phyloP scores from a whole-genome alignment of 2,329 filamentous ascomycete genomes.

The Epichloe hybrida region DNA sequence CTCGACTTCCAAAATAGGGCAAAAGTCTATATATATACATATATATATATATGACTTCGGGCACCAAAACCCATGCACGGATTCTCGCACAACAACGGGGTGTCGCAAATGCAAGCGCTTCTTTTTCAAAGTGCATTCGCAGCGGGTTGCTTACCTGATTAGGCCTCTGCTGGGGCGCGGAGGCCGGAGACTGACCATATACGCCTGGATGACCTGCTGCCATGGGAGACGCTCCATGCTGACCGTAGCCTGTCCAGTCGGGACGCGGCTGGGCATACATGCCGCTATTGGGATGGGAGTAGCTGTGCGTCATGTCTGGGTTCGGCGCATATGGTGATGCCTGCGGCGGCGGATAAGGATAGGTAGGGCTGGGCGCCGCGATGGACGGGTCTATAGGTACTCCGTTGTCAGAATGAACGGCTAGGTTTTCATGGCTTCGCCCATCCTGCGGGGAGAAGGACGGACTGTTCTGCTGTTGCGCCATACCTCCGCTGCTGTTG shows the following conservation, averaged over 20 bases:
- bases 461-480: constrained; percentile 95
- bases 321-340: constrained; percentile 80
- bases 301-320: constrained; percentile 75
- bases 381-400: constrained; percentile 99
- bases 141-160: constrained; percentile 43
- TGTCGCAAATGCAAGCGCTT: no score
- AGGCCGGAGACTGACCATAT: constrained; percentile 41
- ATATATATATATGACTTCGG: neutral
- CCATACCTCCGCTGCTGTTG: constrained; percentile 76
- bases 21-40: neutral
- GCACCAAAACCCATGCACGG: no score
- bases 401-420: constrained; percentile 88
- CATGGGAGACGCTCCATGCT: constrained; percentile 35
- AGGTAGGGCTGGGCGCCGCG: constrained; percentile 82
- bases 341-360: constrained; percentile 51
- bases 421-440: constrained; percentile 60
- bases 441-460: constrained; percentile 78
- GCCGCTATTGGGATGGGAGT: constrained; percentile 46
- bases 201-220: constrained; percentile 36
- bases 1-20: neutral
- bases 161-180: constrained; percentile 39
- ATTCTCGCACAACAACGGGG: neutral
- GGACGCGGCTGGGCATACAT: constrained; percentile 59
- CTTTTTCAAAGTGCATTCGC: neutral
- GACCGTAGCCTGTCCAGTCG: constrained; percentile 59